phyloP scores from a whole-genome alignment of 2,329 filamentous ascomycete species.

The Pseudogymnoascus sp. region DNA sequence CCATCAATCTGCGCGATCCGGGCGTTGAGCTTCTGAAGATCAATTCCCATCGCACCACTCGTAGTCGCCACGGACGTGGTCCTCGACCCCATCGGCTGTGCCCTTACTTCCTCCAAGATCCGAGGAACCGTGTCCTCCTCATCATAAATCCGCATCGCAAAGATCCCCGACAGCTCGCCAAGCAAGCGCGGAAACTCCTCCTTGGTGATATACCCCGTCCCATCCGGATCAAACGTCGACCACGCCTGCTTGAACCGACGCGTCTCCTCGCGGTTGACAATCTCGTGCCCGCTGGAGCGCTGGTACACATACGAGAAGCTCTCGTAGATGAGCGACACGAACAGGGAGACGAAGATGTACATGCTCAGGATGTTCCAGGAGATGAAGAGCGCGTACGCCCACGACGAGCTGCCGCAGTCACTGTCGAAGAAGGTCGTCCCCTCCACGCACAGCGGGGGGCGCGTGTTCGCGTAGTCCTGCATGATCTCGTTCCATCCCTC shows the following conservation, averaged over 20 bases:
- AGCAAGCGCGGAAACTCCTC: slow-evolving; percentile 82
- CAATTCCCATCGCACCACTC: slow-evolving; percentile 49
- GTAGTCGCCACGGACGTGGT: slow-evolving; percentile 44
- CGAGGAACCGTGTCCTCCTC: slow-evolving; percentile 78
- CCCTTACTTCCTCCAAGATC: slow-evolving; percentile 75
- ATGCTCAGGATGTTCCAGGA: slow-evolving; percentile 99
- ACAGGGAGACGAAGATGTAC: slow-evolving; percentile 98
- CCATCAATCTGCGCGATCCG: slow-evolving; percentile 68
- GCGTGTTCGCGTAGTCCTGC: slow-evolving; percentile 84
- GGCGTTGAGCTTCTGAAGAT: slow-evolving; percentile 66
- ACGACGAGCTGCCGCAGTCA: slow-evolving; percentile 85
- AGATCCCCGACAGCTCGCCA: slow-evolving; percentile 87
- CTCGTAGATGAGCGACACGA: slow-evolving; percentile 97
- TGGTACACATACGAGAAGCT: slow-evolving; percentile 99
- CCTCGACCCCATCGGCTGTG: slow-evolving; percentile 29
- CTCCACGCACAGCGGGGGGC: slow-evolving; percentile 72
- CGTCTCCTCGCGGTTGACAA: slow-evolving; percentile 87
- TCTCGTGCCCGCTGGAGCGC: slow-evolving; percentile 82
- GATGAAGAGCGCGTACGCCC: slow-evolving; percentile 86
- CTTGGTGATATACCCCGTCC: slow-evolving; percentile 83
- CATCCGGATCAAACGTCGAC: slow-evolving; percentile 89
- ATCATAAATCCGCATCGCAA: slow-evolving; percentile 95
- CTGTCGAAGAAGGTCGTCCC: slow-evolving; percentile 67
- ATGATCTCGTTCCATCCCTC: slow-evolving; percentile 97
- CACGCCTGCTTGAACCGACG: slow-evolving; percentile 97